These are phyloP conservation scores for Neonectria coccinea DNA, from an alignment of 2,329 filamentous ascomycete species.

Conservation along the genomic window DNA sequence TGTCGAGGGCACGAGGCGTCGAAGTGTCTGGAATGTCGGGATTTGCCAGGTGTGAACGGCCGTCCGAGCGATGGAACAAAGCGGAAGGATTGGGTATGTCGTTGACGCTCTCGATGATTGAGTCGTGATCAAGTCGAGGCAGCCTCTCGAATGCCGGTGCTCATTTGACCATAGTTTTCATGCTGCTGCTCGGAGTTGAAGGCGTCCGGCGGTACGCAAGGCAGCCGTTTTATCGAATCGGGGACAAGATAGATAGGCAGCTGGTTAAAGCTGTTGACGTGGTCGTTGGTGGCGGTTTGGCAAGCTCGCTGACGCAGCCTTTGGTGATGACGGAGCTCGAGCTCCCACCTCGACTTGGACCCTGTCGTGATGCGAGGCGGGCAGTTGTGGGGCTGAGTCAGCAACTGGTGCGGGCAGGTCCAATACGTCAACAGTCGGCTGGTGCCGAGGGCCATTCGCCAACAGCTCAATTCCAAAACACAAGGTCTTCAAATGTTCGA, in stretches of 20 bases:
- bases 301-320: constrained; percentile 40
- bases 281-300: constrained; percentile 33
- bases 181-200: background rate
- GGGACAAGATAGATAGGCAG: constrained; percentile 17
- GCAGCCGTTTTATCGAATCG: constrained; percentile 10
- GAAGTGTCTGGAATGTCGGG: background rate
- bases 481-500: background rate
- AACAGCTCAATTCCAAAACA: no score
- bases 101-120: constrained; percentile 36
- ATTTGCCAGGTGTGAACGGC: background rate
- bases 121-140: constrained; percentile 16
- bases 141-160: constrained; percentile 27
- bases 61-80: constrained; percentile 12
- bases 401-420: constrained; percentile 6
- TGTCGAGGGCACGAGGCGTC: background rate
- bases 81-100: constrained; percentile 7
- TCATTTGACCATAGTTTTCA: constrained; percentile 39
- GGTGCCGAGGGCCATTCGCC: no score
- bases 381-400: constrained; percentile 32
- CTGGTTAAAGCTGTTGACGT: constrained; percentile 31
- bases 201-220: background rate
- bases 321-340: constrained; percentile 33
- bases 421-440: background rate
- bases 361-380: constrained; percentile 18
- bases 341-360: constrained; percentile 14